Conservation (phyloP, 1,139 yeast species). For the Blastobotrys serpentis region DNA sequence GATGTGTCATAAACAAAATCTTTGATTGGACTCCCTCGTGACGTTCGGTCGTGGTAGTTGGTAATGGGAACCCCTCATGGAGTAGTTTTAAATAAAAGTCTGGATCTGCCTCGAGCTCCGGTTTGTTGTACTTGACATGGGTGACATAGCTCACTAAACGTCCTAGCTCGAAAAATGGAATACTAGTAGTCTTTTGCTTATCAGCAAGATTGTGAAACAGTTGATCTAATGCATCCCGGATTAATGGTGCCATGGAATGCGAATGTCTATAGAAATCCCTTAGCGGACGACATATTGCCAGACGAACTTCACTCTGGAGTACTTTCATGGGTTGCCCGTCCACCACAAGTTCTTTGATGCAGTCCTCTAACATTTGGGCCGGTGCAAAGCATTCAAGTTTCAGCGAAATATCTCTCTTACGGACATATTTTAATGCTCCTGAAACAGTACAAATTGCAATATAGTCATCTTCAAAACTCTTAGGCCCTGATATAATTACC, state of each 20-base stretch:
- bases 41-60: slow-evolving; percentile 9
- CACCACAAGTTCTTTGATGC: slow-evolving; percentile 6
- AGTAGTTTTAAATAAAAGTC: slow-evolving; percentile 8
- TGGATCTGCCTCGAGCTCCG: slow-evolving; percentile 13
- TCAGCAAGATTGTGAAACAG: slow-evolving; percentile 19
- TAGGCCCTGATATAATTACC: slow-evolving; percentile 12
- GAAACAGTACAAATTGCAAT: slow-evolving; percentile 9
- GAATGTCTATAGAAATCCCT: slow-evolving; percentile 10
- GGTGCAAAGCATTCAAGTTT: slow-evolving; percentile 12
- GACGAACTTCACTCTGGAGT: slow-evolving; percentile 9
- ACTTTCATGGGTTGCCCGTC: slow-evolving; percentile 8
- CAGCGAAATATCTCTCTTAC: slow-evolving; percentile 11
- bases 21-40: slow-evolving; percentile 7
- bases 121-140: slow-evolving; percentile 11
- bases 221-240: slow-evolving; percentile 11
- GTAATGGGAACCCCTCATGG: slow-evolving; percentile 23
- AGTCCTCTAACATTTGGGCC: slow-evolving; percentile 9
- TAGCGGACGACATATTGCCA: slow-evolving; percentile 11
- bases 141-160: slow-evolving; percentile 19
- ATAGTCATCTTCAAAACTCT: slow-evolving; percentile 4
- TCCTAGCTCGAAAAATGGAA: slow-evolving; percentile 30
- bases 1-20: slow-evolving; percentile 19
- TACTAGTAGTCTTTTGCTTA: slow-evolving; percentile 21
- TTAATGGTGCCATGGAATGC: slow-evolving; percentile 1
- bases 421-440: slow-evolving; percentile 11